Conservation (phyloP, 345 rosid species). For the Gossypium arboreum region DNA sequence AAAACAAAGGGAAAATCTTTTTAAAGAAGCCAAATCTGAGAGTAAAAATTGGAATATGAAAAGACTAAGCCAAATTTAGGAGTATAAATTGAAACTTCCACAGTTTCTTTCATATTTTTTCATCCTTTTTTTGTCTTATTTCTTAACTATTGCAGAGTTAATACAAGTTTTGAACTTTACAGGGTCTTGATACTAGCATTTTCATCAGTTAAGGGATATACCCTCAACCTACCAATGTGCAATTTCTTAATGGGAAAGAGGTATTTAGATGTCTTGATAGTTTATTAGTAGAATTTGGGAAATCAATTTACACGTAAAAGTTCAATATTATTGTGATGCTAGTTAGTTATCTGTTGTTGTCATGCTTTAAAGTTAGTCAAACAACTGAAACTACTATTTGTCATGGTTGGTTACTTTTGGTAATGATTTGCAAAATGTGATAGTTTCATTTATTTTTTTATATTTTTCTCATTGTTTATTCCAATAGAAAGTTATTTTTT, state of each 20-base stretch:
- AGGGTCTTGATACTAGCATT: conserved; percentile 58
- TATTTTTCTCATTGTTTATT: too few species aligned
- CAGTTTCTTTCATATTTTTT: conserved; percentile 8
- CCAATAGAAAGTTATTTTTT: too few species aligned
- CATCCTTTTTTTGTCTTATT: conserved; percentile 2
- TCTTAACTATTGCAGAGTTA: conserved; percentile 4
- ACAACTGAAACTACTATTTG: not conserved
- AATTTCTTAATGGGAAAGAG: conserved; percentile 60
- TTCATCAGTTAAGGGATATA: conserved; percentile 68
- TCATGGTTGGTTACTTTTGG: not conserved
- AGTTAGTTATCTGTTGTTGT: not conserved
- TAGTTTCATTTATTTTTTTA: not conserved
- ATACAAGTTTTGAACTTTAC: conserved; percentile 19
- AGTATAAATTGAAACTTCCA: conserved; percentile 1
- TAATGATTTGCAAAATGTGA: not conserved
- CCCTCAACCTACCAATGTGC: conserved; percentile 60
- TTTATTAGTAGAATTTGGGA: not conserved
- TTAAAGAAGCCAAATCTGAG: too few species aligned
- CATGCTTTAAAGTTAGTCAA: not conserved
- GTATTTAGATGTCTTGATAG: conserved; percentile 27
- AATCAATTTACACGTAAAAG: not conserved
- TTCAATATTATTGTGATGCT: not conserved
- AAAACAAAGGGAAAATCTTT: too few species aligned
- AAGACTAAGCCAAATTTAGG: too few species aligned
- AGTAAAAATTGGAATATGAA: too few species aligned